phyloP scores from a whole-genome alignment of 208 protist species.

The Leishmania mexicana region DNA sequence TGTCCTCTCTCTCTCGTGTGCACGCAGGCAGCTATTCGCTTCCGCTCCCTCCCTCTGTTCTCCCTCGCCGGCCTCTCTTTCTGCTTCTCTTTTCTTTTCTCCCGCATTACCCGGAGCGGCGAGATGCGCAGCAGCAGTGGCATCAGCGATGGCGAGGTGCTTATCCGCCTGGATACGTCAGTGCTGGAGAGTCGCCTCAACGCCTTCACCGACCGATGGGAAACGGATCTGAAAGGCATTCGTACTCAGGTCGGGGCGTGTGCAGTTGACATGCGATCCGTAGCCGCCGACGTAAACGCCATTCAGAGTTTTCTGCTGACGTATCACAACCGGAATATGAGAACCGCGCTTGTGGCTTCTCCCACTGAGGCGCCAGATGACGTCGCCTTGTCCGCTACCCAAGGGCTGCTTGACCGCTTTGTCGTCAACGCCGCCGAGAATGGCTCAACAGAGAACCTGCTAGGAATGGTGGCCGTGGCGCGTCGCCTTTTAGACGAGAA shows the following conservation, averaged over 20 bases:
- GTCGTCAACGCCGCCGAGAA: not conserved
- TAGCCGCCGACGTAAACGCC: constrained; percentile 19
- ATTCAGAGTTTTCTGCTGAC: constrained; percentile 36
- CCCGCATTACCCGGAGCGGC: not conserved
- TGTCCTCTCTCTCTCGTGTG: not conserved
- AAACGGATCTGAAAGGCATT: constrained; percentile 23
- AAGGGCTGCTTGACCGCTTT: constrained; percentile 10
- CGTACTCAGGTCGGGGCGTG: constrained; percentile 14
- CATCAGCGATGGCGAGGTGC: not conserved
- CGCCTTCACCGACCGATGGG: constrained; percentile 32
- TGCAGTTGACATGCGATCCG: constrained; percentile 10
- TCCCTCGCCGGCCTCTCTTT: not conserved
- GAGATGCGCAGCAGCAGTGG: constrained; percentile 3
- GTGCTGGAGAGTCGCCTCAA: constrained; percentile 50
- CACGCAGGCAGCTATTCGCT: not conserved
- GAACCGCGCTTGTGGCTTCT: constrained; percentile 17
- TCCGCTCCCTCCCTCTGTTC: not conserved
- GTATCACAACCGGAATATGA: constrained; percentile 31
- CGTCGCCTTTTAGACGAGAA: constrained; percentile 35
- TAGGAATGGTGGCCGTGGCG: constrained; percentile 36
- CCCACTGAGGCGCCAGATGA: not conserved
- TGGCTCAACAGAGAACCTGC: constrained; percentile 24
- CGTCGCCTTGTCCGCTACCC: not conserved
- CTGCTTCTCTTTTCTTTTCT: constrained; percentile 4
- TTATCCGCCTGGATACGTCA: constrained; percentile 29